Conservation (phyloP, 257 asterid genomes). For the Sherardia arvensis region DNA sequence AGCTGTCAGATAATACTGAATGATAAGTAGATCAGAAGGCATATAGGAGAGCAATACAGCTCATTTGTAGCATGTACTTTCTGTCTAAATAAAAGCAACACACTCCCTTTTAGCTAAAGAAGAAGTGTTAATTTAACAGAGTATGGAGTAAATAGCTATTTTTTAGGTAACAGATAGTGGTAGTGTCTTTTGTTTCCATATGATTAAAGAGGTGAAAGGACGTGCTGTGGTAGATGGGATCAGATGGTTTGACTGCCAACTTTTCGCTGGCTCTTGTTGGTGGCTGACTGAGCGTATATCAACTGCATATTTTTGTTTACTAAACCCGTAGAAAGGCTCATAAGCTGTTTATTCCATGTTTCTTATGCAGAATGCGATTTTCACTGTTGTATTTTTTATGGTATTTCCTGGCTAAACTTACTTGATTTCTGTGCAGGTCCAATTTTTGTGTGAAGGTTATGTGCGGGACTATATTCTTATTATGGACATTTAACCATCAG, state of each 20-base stretch:
- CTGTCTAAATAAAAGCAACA: too few relatives aligned
- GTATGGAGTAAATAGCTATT: too few relatives aligned
- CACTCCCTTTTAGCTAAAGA: not conserved
- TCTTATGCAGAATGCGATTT: not conserved
- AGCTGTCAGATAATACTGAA: not conserved
- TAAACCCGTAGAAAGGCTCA: not conserved
- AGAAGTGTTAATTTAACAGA: not conserved
- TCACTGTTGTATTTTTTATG: not conserved
- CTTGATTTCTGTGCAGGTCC: slow-evolving; percentile 8
- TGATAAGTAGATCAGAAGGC: not conserved
- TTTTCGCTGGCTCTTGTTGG: not conserved
- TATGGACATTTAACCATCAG: slow-evolving; percentile 1
- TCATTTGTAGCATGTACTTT: not conserved
- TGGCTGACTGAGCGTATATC: not conserved
- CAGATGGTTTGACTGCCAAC: not conserved
- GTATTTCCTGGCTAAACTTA: not conserved
- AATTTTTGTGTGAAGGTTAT: slow-evolving; percentile 1
- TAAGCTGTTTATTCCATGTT: not conserved
- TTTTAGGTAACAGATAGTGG: not conserved
- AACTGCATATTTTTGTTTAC: not conserved
- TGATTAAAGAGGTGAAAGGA: not conserved
- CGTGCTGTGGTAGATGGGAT: not conserved
- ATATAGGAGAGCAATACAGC: not conserved
- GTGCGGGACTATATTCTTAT: not conserved
- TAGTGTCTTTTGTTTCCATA: not conserved